Conservation (phyloP, 2,329 filamentous ascomycete species). For the Penicillium crustosum region DNA sequence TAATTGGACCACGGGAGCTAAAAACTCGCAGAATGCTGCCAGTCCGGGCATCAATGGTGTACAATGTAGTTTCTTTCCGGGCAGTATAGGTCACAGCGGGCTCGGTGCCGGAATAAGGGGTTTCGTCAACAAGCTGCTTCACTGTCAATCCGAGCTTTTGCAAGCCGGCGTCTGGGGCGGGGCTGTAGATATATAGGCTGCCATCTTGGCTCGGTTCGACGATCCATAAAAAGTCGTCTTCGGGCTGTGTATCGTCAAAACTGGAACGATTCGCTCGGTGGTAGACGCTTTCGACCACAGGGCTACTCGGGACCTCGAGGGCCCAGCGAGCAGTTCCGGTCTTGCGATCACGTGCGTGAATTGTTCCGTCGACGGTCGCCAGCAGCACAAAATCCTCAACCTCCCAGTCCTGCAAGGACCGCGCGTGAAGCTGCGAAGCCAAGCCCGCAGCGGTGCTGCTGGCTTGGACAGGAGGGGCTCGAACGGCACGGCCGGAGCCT, state of each 20-base stretch:
- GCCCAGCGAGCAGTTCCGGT: slow-evolving; percentile 85
- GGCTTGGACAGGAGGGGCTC: slow-evolving; percentile 82
- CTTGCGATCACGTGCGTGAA: slow-evolving; percentile 86
- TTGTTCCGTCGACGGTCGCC: slow-evolving; percentile 98
- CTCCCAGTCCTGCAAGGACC: slow-evolving; percentile 98
- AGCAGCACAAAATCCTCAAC: slow-evolving; percentile 99
- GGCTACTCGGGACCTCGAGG: slow-evolving; percentile 71
- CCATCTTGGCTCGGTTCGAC: slow-evolving; percentile 90
- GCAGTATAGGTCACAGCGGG: slow-evolving; percentile 85
- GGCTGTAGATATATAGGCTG: slow-evolving; percentile 80
- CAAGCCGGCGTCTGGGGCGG: slow-evolving; percentile 54
- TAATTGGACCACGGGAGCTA: slow-evolving; percentile 69
- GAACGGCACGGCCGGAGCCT: slow-evolving; percentile 69
- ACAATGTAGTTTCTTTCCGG: slow-evolving; percentile 84
- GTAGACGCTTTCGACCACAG: slow-evolving; percentile 88
- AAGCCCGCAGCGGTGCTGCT: slow-evolving; percentile 64
- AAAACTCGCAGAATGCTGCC: slow-evolving; percentile 83
- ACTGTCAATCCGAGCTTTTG: slow-evolving; percentile 52
- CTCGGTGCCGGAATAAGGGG: slow-evolving; percentile 72
- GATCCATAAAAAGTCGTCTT: slow-evolving; percentile 91
- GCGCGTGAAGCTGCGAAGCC: slow-evolving; percentile 86
- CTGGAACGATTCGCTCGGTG: slow-evolving; percentile 67
- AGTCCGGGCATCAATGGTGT: slow-evolving; percentile 83
- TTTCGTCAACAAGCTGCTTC: slow-evolving; percentile 81
- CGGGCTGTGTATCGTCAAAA: slow-evolving; percentile 57